Conservation (phyloP, 108 stramenopile species). For the Cylindrotheca fusiformis region DNA sequence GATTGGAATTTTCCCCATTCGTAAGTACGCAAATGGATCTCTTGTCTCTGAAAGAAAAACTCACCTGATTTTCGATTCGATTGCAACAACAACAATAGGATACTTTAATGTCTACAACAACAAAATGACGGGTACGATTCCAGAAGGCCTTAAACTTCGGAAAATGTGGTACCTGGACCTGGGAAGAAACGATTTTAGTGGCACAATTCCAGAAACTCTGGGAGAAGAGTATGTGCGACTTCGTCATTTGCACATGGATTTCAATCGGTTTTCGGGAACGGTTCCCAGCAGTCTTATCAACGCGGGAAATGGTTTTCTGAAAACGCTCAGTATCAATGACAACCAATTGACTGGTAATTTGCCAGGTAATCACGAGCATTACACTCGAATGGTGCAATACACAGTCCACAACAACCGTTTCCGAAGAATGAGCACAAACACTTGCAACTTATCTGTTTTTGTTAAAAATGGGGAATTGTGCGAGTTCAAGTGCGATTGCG, state of each 20-base stretch:
- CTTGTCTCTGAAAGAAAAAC: slow-evolving; percentile 6
- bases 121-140: slow-evolving; percentile 36
- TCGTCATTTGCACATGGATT: slow-evolving; percentile 39
- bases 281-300: slow-evolving; percentile 31
- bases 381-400: slow-evolving; percentile 16
- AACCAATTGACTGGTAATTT: slow-evolving; percentile 41
- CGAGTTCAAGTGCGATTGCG: slow-evolving; percentile 43
- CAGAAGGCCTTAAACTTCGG: slow-evolving; percentile 17
- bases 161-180: slow-evolving; percentile 39
- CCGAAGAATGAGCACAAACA: not conserved
- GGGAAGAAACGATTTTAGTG: slow-evolving; percentile 36
- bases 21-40: not conserved
- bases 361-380: slow-evolving; percentile 15
- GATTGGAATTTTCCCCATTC: not conserved
- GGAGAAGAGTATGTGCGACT: slow-evolving; percentile 15
- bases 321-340: slow-evolving; percentile 26
- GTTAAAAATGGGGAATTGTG: slow-evolving; percentile 20
- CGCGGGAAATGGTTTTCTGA: slow-evolving; percentile 45
- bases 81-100: too few species aligned
- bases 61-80: too few species aligned
- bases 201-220: slow-evolving; percentile 36
- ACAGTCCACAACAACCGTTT: slow-evolving; percentile 37
- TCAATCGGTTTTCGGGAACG: slow-evolving; percentile 43
- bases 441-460: slow-evolving; percentile 28
- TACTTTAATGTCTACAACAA: slow-evolving; percentile 37